Percentiles rank a stretch among this genome's conserved stretches.
Conservation (phyloP, 2,329 filamentous ascomycete species). For the Simplicillium sp. region DNA sequence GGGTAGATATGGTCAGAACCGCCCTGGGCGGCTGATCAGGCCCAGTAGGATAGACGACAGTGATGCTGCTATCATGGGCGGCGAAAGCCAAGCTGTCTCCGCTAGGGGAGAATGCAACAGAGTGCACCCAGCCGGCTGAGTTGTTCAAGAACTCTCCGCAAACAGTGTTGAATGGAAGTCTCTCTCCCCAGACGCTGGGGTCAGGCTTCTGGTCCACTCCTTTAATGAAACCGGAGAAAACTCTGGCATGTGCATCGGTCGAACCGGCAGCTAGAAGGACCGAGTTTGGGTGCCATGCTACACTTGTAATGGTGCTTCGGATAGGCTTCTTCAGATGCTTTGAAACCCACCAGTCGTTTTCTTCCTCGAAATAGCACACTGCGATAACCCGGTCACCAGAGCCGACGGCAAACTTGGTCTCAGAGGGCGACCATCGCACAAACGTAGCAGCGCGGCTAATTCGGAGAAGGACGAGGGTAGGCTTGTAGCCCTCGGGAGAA, state of each 20-base stretch:
- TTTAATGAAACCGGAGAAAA: conserved; percentile 95
- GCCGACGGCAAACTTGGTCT: conserved; percentile 95
- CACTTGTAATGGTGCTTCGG: conserved; percentile 87
- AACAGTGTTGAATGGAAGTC: conserved; percentile 94
- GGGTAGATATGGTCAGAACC: conserved; percentile 83
- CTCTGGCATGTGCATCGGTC: conserved; percentile 92
- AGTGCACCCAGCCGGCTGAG: conserved; percentile 93
- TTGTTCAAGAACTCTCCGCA: conserved; percentile 96
- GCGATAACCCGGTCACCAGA: conserved; percentile 93
- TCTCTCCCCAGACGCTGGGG: conserved; percentile 85
- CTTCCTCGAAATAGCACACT: conserved; percentile 96
- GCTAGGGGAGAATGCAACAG: conserved; percentile 83
- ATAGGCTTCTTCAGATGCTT: conserved; percentile 99
- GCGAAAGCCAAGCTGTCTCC: conserved; percentile 91
- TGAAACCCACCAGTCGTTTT: conserved; percentile 99
- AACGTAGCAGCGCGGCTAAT: conserved; percentile 96
- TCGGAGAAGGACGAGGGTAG: conserved; percentile 89
- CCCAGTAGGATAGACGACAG: conserved; percentile 85
- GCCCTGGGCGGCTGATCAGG: conserved; percentile 85
- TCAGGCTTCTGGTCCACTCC: conserved; percentile 81
- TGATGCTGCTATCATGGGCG: conserved; percentile 92
- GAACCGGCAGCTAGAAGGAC: conserved; percentile 90
- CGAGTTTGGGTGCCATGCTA: conserved; percentile 96
- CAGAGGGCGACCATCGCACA: conserved; percentile 92
- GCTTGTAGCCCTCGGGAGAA: conserved; percentile 87